A percentile compares a stretch with the other conserved stretches of the same genome.
Evolutionary conservation across 192 early-diverging fungal species (phyloP).

Genomic region (Borealophlyctis nickersoniae): DNA sequence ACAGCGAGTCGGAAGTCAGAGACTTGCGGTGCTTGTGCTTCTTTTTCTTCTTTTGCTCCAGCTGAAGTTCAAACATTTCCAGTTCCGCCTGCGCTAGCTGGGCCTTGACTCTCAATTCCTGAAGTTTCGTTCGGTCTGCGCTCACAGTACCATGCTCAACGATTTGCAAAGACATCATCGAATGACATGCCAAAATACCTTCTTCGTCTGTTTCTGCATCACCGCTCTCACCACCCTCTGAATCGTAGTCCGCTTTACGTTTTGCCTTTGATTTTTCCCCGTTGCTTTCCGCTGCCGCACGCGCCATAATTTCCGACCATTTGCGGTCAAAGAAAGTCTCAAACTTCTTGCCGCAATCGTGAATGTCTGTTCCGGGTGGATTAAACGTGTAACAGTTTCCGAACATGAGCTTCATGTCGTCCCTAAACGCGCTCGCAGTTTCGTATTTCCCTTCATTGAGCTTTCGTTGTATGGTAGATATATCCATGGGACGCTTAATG

Average conservation of each 20-base stretch:
- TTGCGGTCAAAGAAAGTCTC: conserved; percentile 78
- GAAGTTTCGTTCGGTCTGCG: conserved; percentile 10
- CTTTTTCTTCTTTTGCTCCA: conserved; percentile 30
- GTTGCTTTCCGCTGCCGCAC: conserved; percentile 1
- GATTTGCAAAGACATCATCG: too few species aligned
- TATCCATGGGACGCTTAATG: conserved; percentile 87
- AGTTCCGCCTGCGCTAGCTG: too few species aligned
- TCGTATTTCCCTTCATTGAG: conserved; percentile 65
- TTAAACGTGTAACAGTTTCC: conserved; percentile 86
- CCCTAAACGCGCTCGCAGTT: conserved; percentile 64
- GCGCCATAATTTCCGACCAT: conserved; percentile 52
- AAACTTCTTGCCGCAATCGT: conserved; percentile 65
- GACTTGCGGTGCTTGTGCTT: conserved; percentile 20
- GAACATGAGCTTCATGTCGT: conserved; percentile 78
- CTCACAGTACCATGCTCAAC: conserved; percentile 3
- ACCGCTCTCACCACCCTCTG: conserved; percentile 13
- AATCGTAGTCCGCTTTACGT: background rate
- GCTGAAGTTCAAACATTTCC: conserved; percentile 5
- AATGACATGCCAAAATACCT: background rate
- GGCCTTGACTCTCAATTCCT: background rate
- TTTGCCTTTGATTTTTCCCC: conserved; percentile 22
- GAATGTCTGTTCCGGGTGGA: conserved; percentile 58
- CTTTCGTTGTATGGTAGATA: conserved; percentile 72
- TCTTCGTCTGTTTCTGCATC: conserved; percentile 30
- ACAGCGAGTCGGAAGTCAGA: background rate